Percentiles rank a stretch among this genome's conserved stretches.
phyloP scores from a whole-genome alignment of 2,329 filamentous ascomycete species.

The Cadophora sp. region DNA sequence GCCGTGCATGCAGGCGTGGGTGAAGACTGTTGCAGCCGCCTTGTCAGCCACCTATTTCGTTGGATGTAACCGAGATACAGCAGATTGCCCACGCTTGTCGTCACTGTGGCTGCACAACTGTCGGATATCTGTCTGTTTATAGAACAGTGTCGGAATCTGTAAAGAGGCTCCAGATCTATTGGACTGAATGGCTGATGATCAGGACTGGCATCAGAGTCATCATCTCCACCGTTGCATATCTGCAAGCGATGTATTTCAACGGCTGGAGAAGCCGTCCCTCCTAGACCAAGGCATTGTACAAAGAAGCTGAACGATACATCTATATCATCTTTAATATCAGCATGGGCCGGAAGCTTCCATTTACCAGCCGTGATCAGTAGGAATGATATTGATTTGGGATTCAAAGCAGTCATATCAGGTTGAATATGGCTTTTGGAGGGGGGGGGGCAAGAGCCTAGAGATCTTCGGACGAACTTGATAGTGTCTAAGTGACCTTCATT shows the following conservation, averaged over 20 bases:
- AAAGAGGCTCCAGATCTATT: background rate
- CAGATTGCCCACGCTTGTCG: background rate
- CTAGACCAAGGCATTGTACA: background rate
- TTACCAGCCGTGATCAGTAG: conserved; percentile 22
- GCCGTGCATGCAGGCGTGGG: background rate
- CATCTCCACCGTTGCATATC: background rate
- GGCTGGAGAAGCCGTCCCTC: background rate
- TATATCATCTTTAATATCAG: conserved; percentile 6
- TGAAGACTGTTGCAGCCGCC: background rate
- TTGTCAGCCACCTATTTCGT: background rate
- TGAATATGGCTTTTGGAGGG: conserved; percentile 1
- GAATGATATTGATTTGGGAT: conserved; percentile 6
- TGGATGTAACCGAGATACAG: background rate
- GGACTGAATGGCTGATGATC: background rate
- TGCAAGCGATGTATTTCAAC: background rate
- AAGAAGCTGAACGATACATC: background rate
- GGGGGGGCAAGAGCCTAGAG: background rate
- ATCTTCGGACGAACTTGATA: background rate
- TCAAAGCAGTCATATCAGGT: conserved; percentile 9
- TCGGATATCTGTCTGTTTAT: background rate
- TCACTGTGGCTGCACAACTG: background rate
- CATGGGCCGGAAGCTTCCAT: conserved; percentile 13
- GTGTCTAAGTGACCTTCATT: background rate
- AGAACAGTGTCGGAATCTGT: background rate
- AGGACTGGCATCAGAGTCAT: background rate